Base-by-base conservation (phyloP, 2,329 filamentous ascomycete species). In the Epichloe typhina region DNA sequence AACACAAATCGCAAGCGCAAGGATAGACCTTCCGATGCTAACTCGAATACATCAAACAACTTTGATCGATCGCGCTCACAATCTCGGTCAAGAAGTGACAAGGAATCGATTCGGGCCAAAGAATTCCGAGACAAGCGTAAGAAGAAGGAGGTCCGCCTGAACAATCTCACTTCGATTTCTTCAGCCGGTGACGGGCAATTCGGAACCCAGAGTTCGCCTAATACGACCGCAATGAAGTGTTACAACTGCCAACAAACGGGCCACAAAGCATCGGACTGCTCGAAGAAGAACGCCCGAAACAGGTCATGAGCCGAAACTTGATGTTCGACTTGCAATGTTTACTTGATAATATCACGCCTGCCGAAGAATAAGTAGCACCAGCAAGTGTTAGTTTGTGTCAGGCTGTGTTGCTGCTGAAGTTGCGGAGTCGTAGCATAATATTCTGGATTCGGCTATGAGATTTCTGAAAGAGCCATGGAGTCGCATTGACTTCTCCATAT, bases 101-200 rank as follows among this genome's bases (percentile, higher is more conserved):
- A 53, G 12, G 63, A 67, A 53, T 59, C 52, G 40, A 26, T 46
- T 35, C 66, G 62, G 37, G 66, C 67, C 6, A 70, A 73, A 55
- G 71, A 79, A 56, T 64, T 82, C 17, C 75, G 78, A 7, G 76
- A 79, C 41, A 74, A 76, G 61, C 71, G 80, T 43, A 75, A 78
- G 58, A 80, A 80, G 63, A 84, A 83, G 62, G 79, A 84, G 50
- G 72, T 86, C 48, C 82, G 83, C 54, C 66, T 88, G 51, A 83
- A 83, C 59, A 72, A 72, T 23, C 62, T 82, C 51, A 75, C 72
- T 4, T 83, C 80, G 1, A 79, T 87, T 45, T 86, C 82, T n/a
- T 61, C 61, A 2, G 60, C 58, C 2, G 66, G 65, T 17, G 59
- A 47, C 55, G 59, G 31, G 54, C 49, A 51, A 21, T 50, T 51